Conservation (phyloP, 495 filamentous ascomycete genomes). For the Viridothelium virens region DNA sequence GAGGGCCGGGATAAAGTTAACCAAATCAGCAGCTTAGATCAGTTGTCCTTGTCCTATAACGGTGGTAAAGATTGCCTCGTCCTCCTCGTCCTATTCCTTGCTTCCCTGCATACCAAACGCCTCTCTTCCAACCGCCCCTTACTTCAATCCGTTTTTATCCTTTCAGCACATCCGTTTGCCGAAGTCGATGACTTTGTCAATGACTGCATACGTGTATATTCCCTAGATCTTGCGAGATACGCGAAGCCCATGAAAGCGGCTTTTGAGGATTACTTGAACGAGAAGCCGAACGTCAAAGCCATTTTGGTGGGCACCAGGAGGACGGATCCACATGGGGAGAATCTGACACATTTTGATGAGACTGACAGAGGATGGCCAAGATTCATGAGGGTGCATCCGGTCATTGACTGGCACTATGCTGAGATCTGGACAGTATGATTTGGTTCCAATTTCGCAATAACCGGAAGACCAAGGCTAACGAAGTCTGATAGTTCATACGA, state of each 20-base stretch:
- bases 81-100: conserved; percentile 80
- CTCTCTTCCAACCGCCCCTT: conserved; percentile 29
- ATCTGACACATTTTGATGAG: conserved; percentile 67
- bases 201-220: conserved; percentile 54
- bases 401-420: conserved; percentile 95
- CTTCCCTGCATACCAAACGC: conserved; percentile 46
- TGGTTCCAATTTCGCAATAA: not conserved
- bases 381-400: conserved; percentile 89
- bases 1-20: not conserved
- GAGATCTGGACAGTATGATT: conserved; percentile 80
- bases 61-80: conserved; percentile 98
- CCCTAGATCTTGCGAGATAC: conserved; percentile 69
- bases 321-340: conserved; percentile 83
- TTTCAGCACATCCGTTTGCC: conserved; percentile 68
- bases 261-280: conserved; percentile 66
- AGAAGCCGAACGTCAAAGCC: conserved; percentile 57
- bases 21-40: conserved; percentile 47
- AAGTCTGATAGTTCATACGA: conserved; percentile 61
- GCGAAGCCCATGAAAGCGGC: conserved; percentile 68
- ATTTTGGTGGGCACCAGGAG: conserved; percentile 89
- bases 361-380: conserved; percentile 87
- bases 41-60: conserved; percentile 90
- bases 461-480: not conserved
- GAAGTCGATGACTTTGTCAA: conserved; percentile 80
- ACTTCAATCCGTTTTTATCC: conserved; percentile 81